phyloP scores from a whole-genome alignment of 306 rosid genomes.

The Prunus mume region DNA sequence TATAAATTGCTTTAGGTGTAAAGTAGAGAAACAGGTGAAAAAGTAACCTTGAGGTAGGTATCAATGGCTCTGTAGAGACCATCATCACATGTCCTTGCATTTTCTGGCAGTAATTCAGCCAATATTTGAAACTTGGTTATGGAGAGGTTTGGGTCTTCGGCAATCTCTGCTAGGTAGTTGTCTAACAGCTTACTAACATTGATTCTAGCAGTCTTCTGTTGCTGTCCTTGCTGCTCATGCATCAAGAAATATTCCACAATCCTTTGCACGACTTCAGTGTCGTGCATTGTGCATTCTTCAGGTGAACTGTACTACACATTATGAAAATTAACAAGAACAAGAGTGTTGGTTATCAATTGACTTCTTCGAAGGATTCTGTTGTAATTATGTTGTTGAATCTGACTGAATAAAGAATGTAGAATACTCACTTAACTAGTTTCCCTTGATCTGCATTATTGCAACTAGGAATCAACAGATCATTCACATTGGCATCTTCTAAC shows the following conservation, averaged over 20 bases:
- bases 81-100: conserved; percentile 67
- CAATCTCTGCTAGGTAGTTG: conserved; percentile 84
- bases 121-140: conserved; percentile 76
- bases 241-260: conserved; percentile 83
- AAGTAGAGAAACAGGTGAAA: conserved; percentile 19
- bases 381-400: conserved; percentile 9
- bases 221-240: conserved; percentile 76
- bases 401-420: conserved; percentile 3
- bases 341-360: conserved; percentile 12
- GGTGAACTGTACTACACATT: conserved; percentile 42
- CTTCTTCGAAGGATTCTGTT: conserved; percentile 13
- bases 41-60: conserved; percentile 75
- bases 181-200: conserved; percentile 84
- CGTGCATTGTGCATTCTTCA: conserved; percentile 65
- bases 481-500: conserved; percentile 82
- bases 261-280: conserved; percentile 78
- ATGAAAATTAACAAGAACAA: conserved; percentile 20
- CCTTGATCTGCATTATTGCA: conserved; percentile 59
- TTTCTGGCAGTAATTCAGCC: conserved; percentile 78
- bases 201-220: conserved; percentile 54
- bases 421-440: conserved; percentile 58
- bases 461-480: conserved; percentile 79
- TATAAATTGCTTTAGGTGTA: conserved; percentile 19
- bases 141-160: conserved; percentile 84
- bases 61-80: conserved; percentile 97